Base-by-base conservation (phyloP, 2,329 filamentous ascomycete species). In the Lasiodiplodia theobromae region DNA sequence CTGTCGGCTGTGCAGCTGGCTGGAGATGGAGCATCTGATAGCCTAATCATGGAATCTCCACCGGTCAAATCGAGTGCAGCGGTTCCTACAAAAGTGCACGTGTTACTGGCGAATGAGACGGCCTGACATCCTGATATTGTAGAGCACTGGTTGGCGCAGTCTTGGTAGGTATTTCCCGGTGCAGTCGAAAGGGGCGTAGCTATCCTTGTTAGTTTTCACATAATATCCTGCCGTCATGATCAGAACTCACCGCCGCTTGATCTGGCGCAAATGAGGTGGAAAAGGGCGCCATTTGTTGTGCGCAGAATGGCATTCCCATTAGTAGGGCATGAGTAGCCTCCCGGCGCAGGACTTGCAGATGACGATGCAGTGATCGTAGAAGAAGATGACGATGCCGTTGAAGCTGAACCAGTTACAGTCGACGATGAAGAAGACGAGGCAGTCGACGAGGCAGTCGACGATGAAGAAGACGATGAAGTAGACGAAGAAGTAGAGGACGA, bases 71-170 rank as follows among this genome's bases (percentile, higher is more conserved):
- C 52, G 31, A 54, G 52, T 18, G 11, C n/a, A 10, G 14, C 4
- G 28, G 52, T 54, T 25, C 18, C 52, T 54, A 25, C 14, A 25
- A 54, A 54, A 5, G 23, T 28, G 31, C 52, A 54, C 28, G 10
- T 28, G 52, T 25, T 31, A 25, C 18, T 31, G 12, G 5, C 14
- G 18, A 28, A 54, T 12, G 8, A 4, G 23, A 54, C 52, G 14
- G 52, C 31, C 23, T 28, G 21, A 12, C 52, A 54, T 23, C 28
- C 23, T 12, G 23, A 28, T 16, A 34, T 14, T 18, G 25, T 18
- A 10, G 25, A 25, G 23, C 52, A 54, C 23, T 54, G 52, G 31
- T 54, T 54, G 25, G 52, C 52, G 52, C 52, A 54, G 28, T 54
- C 52, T 18, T 54, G 52, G 7, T 54, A 54, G 18, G 11, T 28